Evolutionary conservation across 139 green algal genomes (phyloP), one percentile per base, ranked within the genome.

Genomic region (Marvania coccoides): DNA sequence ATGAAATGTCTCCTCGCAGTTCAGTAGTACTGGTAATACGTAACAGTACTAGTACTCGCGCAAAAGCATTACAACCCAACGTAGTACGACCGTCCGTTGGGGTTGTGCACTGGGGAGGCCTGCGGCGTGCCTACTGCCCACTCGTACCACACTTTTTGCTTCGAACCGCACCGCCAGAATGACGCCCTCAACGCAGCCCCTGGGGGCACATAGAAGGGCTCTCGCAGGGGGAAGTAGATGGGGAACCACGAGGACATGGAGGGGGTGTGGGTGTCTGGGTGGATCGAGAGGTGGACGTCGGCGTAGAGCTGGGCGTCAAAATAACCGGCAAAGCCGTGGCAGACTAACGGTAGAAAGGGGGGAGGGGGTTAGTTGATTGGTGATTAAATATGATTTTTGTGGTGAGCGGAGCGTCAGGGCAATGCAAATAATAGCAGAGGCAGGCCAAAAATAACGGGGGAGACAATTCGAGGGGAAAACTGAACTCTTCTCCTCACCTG

Each of bases 251-350:
- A 79, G 66, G 83, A 85, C 90, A 96, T 96, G 77, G 87, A 81
- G 60, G 82, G 82, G 4, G 93, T 97, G 78, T 96, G 90, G 4
- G 77, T 96, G 29, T 81, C 62, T 2, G 93, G 94, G 61, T 93
- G 80, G 28, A 88, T 99, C 74, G 82, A 90, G 9, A 99, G 82
- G 55, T 76, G 64, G 28, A 99, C 85, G 39, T 89, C 76, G 19
- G 73, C 72, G 76, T 98, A 98, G 53, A 99, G 80, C 48, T 82
- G 58, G 6, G 84, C 78, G 29, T 97, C 87, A 75, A 99, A 99
- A 86, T 99, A 99, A 33, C 93, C 94, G 1, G 82, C 90, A 63
- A 99, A 90, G 47, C 94, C 92, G 61, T 98, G 92, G 54, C 92
- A 79, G 31, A 89, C 57, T 35, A 66, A 73, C 2, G 61, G 12